Conservation (phyloP, 352 stramenopile genomes). For the Heterotrichella gracilis region DNA sequence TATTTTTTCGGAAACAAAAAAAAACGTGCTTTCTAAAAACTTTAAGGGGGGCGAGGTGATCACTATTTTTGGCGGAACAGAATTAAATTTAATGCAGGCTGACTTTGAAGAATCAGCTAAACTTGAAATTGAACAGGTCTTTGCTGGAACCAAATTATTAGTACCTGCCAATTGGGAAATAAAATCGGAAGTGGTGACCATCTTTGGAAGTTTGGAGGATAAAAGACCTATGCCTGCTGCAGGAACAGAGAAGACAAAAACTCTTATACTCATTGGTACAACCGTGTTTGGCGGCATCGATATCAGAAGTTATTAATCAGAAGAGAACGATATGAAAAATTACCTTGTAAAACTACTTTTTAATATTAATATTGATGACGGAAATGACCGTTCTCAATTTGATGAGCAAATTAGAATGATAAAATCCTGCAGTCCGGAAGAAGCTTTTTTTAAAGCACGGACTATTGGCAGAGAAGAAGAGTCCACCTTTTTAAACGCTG, state of each 20-base stretch:
- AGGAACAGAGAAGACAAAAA: neutral
- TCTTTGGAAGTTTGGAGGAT: neutral
- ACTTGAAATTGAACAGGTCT: neutral
- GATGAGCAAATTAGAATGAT: neutral
- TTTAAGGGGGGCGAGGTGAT: neutral
- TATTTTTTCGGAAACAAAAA: neutral
- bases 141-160: neutral
- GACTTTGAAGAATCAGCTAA: neutral
- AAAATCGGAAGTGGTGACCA: neutral
- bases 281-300: neutral
- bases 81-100: neutral
- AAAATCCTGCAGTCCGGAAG: neutral
- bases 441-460: neutral
- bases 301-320: neutral
- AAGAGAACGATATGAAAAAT: neutral
- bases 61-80: neutral
- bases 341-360: neutral
- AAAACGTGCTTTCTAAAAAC: neutral
- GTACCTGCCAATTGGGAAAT: neutral
- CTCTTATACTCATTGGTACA: neutral
- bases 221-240: neutral
- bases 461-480: neutral
- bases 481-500: neutral
- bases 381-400: neutral
- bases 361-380: conserved; percentile 9